phyloP scores from a whole-genome alignment of 257 asterid species.

The Fraxinus cuspidata region DNA sequence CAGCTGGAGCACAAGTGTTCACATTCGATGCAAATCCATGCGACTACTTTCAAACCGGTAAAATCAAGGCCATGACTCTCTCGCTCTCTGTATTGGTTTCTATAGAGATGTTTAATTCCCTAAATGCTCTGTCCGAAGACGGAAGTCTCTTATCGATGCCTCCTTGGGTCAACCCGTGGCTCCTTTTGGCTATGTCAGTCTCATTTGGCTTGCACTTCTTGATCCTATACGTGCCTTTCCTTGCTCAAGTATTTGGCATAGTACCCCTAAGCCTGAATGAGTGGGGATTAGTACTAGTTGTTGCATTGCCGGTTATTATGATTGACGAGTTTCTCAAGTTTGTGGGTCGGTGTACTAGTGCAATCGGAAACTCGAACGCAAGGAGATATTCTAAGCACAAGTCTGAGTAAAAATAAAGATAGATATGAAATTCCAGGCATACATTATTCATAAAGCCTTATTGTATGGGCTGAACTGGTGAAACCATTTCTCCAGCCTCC shows the following conservation, averaged over 20 bases:
- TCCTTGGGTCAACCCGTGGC: conserved; percentile 98
- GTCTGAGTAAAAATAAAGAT: conserved; percentile 48
- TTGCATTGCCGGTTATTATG: conserved; percentile 80
- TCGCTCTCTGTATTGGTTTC: conserved; percentile 93
- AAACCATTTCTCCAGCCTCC: not conserved
- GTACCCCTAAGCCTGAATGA: conserved; percentile 88
- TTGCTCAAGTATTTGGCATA: conserved; percentile 81
- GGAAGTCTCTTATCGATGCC: conserved; percentile 94
- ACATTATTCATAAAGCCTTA: not conserved
- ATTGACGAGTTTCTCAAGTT: conserved; percentile 88
- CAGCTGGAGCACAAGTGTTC: conserved; percentile 67
- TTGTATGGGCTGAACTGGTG: not conserved
- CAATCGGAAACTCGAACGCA: conserved; percentile 31
- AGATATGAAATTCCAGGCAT: not conserved
- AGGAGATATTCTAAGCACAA: conserved; percentile 56
- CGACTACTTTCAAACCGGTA: conserved; percentile 85
- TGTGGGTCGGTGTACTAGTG: conserved; percentile 76
- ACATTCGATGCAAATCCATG: conserved; percentile 67
- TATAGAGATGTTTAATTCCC: conserved; percentile 96
- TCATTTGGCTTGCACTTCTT: conserved; percentile 93
- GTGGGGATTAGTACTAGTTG: conserved; percentile 81
- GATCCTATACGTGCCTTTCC: conserved; percentile 93
- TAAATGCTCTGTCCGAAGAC: conserved; percentile 95
- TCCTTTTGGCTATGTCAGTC: conserved; percentile 91
- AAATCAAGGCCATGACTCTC: conserved; percentile 94